Evolutionary conservation across 2,329 filamentous ascomycete genomes (phyloP).

Genomic region (Fusarium sp.): DNA sequence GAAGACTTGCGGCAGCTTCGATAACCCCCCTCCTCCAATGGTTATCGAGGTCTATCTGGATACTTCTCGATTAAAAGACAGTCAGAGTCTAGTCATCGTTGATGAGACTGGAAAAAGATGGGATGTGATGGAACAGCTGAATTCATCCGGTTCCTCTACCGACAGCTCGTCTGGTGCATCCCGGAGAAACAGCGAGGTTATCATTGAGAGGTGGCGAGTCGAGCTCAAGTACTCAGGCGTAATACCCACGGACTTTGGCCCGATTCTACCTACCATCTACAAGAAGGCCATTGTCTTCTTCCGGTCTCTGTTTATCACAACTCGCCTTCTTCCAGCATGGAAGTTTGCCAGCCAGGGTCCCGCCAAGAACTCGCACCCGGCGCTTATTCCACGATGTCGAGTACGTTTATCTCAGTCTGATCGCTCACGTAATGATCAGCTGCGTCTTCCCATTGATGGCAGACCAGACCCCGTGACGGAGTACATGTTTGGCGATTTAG

Average conservation of each 20-base stretch:
- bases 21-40: slow-evolving; percentile 81
- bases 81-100: slow-evolving; percentile 85
- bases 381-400: slow-evolving; percentile 81
- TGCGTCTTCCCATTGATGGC: slow-evolving; percentile 57
- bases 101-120: slow-evolving; percentile 92
- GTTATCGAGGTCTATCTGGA: slow-evolving; percentile 93
- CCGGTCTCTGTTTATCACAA: slow-evolving; percentile 83
- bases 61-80: slow-evolving; percentile 78
- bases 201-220: slow-evolving; percentile 91
- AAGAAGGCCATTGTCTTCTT: slow-evolving; percentile 98
- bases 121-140: slow-evolving; percentile 88
- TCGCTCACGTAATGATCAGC: slow-evolving; percentile 69
- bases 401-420: slow-evolving; percentile 71
- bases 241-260: slow-evolving; percentile 66
- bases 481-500: slow-evolving; percentile 83
- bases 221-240: slow-evolving; percentile 69
- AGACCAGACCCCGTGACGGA: slow-evolving; percentile 65
- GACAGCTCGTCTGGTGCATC: slow-evolving; percentile 55
- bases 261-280: slow-evolving; percentile 84
- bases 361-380: slow-evolving; percentile 73
- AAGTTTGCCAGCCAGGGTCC: slow-evolving; percentile 80
- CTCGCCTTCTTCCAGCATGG: slow-evolving; percentile 85
- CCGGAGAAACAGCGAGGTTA: slow-evolving; percentile 72
- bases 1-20: slow-evolving; percentile 80
- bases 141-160: slow-evolving; percentile 65